Conservation (phyloP, 352 stramenopile species). For the Phytophthora chlamydospora region DNA sequence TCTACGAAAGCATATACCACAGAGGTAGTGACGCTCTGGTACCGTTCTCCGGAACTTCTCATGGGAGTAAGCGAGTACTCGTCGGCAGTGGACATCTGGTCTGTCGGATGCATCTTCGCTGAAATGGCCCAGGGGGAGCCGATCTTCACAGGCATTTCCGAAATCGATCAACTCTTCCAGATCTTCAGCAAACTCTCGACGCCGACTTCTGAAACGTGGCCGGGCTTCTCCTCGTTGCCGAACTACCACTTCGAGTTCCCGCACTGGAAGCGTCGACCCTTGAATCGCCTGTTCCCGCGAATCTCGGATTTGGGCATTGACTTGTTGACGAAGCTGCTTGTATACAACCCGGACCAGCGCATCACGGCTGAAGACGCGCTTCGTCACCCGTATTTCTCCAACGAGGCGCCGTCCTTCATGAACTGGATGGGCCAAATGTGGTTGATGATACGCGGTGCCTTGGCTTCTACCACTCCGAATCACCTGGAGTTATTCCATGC, state of each 20-base stretch:
- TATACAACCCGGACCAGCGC: constrained; percentile 84
- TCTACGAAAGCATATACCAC: constrained; percentile 91
- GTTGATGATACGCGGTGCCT: constrained; percentile 60
- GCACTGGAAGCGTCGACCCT: constrained; percentile 73
- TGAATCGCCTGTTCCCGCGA: constrained; percentile 73
- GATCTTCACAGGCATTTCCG: constrained; percentile 81
- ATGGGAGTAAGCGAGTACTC: constrained; percentile 90
- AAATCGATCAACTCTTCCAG: constrained; percentile 89
- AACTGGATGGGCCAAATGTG: constrained; percentile 85
- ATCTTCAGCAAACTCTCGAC: constrained; percentile 96
- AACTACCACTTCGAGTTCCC: constrained; percentile 95
- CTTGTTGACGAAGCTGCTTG: constrained; percentile 75
- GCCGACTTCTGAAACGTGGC: constrained; percentile 96
- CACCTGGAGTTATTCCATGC: constrained; percentile 83
- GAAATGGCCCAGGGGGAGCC: constrained; percentile 93
- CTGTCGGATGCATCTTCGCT: constrained; percentile 97
- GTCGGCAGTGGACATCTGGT: constrained; percentile 94
- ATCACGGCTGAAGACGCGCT: constrained; percentile 85
- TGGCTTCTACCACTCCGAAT: constrained; percentile 59
- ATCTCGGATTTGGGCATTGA: constrained; percentile 78
- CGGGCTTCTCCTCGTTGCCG: constrained; percentile 95
- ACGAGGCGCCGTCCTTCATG: constrained; percentile 46
- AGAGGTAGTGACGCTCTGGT: constrained; percentile 93
- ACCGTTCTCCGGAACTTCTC: constrained; percentile 89
- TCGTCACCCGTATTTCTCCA: constrained; percentile 82